Base-by-base conservation (phyloP, 371 early-diverging fungal genomes). In the Syncephalastrum monosporum region DNA sequence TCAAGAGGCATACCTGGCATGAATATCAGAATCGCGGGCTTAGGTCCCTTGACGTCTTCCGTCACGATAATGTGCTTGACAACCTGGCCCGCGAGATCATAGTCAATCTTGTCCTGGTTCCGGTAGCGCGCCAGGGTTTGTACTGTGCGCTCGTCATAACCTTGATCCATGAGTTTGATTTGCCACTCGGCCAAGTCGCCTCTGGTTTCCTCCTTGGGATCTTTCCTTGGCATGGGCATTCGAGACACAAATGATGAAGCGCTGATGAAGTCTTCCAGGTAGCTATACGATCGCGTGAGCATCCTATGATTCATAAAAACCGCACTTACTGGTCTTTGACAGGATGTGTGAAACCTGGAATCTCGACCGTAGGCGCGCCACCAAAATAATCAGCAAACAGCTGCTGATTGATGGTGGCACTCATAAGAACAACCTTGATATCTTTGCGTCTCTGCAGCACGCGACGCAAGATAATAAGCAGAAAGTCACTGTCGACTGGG, bases 271-370 rank as follows among this genome's bases (percentile, higher is more conserved):
- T 87, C 82, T 56, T 87, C 87, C 56, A 87, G 65, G 57, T 79
- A 79, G 45, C 68, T 70, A 42, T 42, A n/a, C 6, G 5, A 33
- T 33, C 10, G 10, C 38, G 2, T 33, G 38, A 33, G 38, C 38
- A 33, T 33, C 38, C 3, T 10, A 42, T 41, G 46, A 60, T 7
- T 15, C 24, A 21, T 41, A 42, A 16, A 17, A 17, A 2, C 50
- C 19, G 24, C 15, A 59, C 69, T 53, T 61, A 82, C 53, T 81
- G 68, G 53, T 90, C 89, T 51, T 81, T 68, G 0, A 93, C 91
- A n/a, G 91, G 91, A 66, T 88, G 87, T 0, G 88, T 89, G 63
- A 85, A 88, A 7, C 91, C 91, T 47, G 91, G 90, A 57, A 93
- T 89, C 43, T 86, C 75, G 45, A 91, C 69, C 14, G 81, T 79